Evolutionary conservation across 768 basidiomycete genomes (phyloP).

Genomic region (Serendipita sp.): DNA sequence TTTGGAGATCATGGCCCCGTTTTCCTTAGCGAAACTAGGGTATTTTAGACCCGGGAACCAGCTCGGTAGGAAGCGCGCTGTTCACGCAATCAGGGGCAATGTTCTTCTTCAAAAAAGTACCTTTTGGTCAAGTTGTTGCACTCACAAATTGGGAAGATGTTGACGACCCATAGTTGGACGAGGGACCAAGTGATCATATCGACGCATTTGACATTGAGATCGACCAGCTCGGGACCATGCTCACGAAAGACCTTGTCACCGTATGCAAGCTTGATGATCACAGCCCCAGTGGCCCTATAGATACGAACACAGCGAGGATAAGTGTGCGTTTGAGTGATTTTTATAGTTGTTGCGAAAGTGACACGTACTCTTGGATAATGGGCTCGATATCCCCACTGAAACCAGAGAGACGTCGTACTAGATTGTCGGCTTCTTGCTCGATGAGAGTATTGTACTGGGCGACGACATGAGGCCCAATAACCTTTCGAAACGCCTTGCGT

Average conservation of each 20-base stretch:
- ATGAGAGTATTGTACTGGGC: neutral
- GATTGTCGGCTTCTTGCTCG: neutral
- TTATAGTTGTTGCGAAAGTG: no score
- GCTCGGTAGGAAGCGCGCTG: neutral
- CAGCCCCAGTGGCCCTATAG: neutral
- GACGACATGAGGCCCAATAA: neutral
- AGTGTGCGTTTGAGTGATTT: no score
- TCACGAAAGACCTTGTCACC: neutral
- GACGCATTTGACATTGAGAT: neutral
- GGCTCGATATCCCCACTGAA: no score
- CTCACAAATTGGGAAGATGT: neutral
- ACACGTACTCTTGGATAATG: no score
- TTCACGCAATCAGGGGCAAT: neutral
- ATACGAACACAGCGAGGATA: no score
- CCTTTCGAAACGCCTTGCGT: neutral
- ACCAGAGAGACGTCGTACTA: neutral
- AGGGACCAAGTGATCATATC: neutral
- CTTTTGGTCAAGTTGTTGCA: neutral
- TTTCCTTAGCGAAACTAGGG: neutral
- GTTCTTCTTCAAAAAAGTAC: neutral
- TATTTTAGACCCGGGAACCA: neutral
- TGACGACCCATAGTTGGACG: neutral
- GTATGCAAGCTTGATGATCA: neutral
- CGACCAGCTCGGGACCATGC: neutral
- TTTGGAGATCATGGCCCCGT: no score